Conservation (phyloP, 73 alveolate species). For the Effrenium voratum region DNA sequence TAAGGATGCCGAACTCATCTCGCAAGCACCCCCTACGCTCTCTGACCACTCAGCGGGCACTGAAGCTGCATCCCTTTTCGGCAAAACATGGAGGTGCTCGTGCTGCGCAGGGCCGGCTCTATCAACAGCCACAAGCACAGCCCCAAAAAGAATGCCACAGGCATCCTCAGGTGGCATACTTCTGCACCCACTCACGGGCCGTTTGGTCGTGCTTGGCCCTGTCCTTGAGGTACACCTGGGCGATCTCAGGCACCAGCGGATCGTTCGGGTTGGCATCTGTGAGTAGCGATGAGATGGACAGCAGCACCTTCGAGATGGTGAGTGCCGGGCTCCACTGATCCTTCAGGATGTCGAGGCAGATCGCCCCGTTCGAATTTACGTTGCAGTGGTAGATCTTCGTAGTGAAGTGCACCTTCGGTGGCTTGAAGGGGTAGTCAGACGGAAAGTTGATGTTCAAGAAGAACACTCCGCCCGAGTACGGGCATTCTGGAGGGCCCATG, state of each 20-base stretch:
- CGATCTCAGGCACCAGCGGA: conserved; percentile 97
- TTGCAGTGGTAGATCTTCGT: conserved; percentile 98
- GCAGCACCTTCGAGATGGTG: conserved; percentile 98
- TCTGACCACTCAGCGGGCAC: too few relatives aligned
- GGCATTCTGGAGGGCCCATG: conserved; percentile 98
- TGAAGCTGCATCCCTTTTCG: too few relatives aligned
- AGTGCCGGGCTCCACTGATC: conserved; percentile 98
- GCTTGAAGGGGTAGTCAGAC: conserved; percentile 98
- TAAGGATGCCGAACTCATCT: too few relatives aligned
- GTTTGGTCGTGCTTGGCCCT: conserved; percentile 95
- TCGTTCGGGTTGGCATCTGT: conserved; percentile 98
- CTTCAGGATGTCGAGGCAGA: conserved; percentile 95
- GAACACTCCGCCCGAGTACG: conserved; percentile 98
- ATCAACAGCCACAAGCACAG: too few relatives aligned
- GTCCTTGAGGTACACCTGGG: conserved; percentile 95
- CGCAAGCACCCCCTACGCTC: too few relatives aligned
- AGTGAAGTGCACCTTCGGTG: conserved; percentile 97
- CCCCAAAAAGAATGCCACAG: too few relatives aligned
- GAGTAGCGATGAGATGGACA: conserved; percentile 97
- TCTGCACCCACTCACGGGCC: conserved; percentile 97
- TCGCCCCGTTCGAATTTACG: conserved; percentile 98
- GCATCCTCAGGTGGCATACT: conserved; percentile 96
- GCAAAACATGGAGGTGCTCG: too few relatives aligned
- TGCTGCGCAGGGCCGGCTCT: too few relatives aligned
- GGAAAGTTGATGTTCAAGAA: conserved; percentile 97